Evolutionary conservation across 176 grass and related monocot genomes (phyloP), one percentile per base, ranked within the genome.

Genomic region (Oryza meyeriana): DNA sequence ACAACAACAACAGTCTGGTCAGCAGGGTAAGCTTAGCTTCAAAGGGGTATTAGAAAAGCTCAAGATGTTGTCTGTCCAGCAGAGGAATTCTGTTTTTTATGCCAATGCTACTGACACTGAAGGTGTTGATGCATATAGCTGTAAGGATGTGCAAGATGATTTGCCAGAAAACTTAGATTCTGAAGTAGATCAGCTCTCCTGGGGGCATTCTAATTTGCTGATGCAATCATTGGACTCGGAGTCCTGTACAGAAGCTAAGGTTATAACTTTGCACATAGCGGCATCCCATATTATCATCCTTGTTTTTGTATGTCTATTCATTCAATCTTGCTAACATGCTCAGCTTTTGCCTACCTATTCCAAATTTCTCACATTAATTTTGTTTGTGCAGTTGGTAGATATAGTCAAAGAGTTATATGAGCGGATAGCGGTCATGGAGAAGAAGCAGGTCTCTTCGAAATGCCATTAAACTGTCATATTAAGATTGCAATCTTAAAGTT

Each of bases 361-460:
- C 28, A 73, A 63, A 35, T 27, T 35, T 83, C 40, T 71, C n/a
- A 72, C 18, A 40, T 64, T 79, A 55, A n/a, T 13, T 75, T 79
- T 73, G 14, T 75, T 77, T 86, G 13, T 73, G 69, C 80, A 95
- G 93, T 44, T 92, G 83, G 64, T 83, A 76, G 69, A 75, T 80
- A 64, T 41, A 10, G 74, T 92, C 17, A 85, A 81, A 87, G 85
- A 90, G 39, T 71, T 95, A 63, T 82, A 71, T 29, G 81, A 67
- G 41, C 84, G 87, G 38, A 86, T 88, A 55, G 67, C 47, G 29
- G 5, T 22, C 26, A 72, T 92, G 79, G 87, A 95, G 75, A 80
- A 75, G 79, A 92, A 92, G 67, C 93, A 95, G 93, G 93, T 94
- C 57, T 92, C 75, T 81, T 50, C 24, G 26, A 61, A 79, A 83